Percentiles rank a stretch among this genome's conserved stretches.
phyloP scores from a whole-genome alignment of 192 early-diverging fungal genomes.

The Coemansia sp. region DNA sequence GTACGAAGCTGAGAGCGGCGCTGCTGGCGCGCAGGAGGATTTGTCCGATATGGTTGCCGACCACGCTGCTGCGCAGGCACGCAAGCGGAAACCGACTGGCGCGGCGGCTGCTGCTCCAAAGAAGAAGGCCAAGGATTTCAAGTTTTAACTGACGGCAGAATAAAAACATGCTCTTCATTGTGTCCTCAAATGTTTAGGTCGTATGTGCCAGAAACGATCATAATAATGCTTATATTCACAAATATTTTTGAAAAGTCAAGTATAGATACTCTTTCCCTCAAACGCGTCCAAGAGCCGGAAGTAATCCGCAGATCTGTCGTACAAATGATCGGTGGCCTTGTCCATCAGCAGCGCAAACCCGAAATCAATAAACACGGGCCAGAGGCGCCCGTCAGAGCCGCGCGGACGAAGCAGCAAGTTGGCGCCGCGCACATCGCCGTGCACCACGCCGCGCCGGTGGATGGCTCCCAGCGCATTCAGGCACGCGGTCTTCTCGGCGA shows the following conservation, averaged over 20 bases:
- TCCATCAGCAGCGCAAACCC: not conserved
- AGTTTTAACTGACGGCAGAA: slow-evolving; percentile 24
- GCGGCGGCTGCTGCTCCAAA: slow-evolving; percentile 38
- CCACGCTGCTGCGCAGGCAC: slow-evolving; percentile 66
- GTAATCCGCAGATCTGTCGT: not conserved
- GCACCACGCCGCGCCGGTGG: slow-evolving; percentile 1
- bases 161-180: too few species aligned
- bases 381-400: not conserved
- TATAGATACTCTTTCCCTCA: not conserved
- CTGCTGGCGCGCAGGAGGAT: slow-evolving; percentile 60
- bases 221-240: too few species aligned
- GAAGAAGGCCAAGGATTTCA: slow-evolving; percentile 49
- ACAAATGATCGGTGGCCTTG: not conserved
- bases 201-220: too few species aligned
- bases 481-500: not conserved
- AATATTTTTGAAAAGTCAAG: not conserved
- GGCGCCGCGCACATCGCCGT: slow-evolving; percentile 2
- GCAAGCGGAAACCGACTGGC: slow-evolving; percentile 70
- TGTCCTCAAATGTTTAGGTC: too few species aligned
- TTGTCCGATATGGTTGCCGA: slow-evolving; percentile 88
- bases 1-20: slow-evolving; percentile 65
- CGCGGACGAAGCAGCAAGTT: not conserved
- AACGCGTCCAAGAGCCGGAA: not conserved
- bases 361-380: slow-evolving; percentile 9
- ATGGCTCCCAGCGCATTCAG: not conserved